These are phyloP conservation scores for Saraca asoca DNA, from an alignment of 331 rosid species.

Conservation along the genomic window DNA sequence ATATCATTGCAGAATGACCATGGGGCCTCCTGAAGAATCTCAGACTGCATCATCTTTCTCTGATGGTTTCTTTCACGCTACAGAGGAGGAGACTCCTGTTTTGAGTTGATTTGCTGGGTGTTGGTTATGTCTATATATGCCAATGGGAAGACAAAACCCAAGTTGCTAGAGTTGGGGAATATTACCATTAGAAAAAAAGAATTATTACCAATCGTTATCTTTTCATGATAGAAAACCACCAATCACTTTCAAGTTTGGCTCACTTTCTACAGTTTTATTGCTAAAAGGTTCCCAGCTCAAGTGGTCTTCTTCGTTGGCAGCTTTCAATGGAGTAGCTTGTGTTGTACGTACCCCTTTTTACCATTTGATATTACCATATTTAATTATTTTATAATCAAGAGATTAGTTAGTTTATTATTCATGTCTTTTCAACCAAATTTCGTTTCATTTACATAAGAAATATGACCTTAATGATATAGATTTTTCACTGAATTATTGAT, in stretches of 20 bases:
- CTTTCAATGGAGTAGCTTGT: conserved; percentile 32
- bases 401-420: conserved; percentile 36
- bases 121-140: not conserved
- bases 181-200: not conserved
- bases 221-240: not conserved
- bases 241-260: no score
- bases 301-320: conserved; percentile 34
- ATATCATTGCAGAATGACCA: no score
- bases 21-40: no score
- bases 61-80: not conserved
- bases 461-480: not conserved
- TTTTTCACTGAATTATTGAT: no score
- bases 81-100: conserved; percentile 9
- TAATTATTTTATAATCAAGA: conserved; percentile 6
- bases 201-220: not conserved
- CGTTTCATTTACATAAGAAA: conserved; percentile 39
- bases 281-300: conserved; percentile 38
- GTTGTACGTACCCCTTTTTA: not conserved
- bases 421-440: conserved; percentile 48
- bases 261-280: no score
- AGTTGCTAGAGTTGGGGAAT: not conserved
- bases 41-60: conserved; percentile 40
- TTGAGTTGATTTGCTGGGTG: conserved; percentile 7
- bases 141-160: conserved; percentile 26
- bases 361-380: conserved; percentile 3